These are phyloP conservation scores for Populus hybrid DNA, from an alignment of 441 rosid species.

Conservation along the genomic window DNA sequence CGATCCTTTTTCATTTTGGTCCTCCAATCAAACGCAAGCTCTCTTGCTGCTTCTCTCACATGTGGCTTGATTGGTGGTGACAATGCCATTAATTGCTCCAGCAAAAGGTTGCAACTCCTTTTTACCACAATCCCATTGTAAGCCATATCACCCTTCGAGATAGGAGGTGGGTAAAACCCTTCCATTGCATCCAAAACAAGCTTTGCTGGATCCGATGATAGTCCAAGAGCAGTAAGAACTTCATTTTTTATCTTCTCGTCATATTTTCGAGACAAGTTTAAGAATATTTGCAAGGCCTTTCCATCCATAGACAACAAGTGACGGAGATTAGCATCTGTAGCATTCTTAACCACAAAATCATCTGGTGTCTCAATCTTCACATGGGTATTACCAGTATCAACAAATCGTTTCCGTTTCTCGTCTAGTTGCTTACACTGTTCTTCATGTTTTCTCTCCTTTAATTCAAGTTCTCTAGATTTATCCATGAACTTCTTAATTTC, in stretches of 20 bases:
- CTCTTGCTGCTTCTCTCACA: conserved; percentile 13
- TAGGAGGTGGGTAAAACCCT: conserved; percentile 23
- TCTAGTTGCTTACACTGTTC: not conserved
- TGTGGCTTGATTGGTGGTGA: conserved; percentile 11
- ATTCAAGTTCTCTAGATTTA: conserved; percentile 1
- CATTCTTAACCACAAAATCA: not conserved
- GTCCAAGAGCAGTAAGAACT: conserved; percentile 18
- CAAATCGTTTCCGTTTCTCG: not conserved
- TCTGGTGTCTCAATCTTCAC: conserved; percentile 12
- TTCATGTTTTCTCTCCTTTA: conserved; percentile 6
- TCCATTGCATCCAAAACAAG: conserved; percentile 31
- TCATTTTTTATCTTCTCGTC: conserved; percentile 19
- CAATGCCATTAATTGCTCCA: conserved; percentile 16
- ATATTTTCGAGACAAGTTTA: conserved; percentile 20
- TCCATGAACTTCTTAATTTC: not conserved
- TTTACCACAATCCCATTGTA: not conserved
- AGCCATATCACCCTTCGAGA: not conserved
- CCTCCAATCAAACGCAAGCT: conserved; percentile 23
- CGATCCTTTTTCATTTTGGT: not conserved
- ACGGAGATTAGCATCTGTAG: conserved; percentile 2
- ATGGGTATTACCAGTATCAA: not conserved
- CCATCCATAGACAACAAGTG: conserved; percentile 22
- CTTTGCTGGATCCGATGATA: conserved; percentile 35
- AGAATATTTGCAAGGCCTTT: conserved; percentile 22
- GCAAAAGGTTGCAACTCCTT: conserved; percentile 22